Evolutionary conservation across 305 asterid genomes (phyloP), one percentile per base, ranked within the genome.

Genomic region (Andrographis paniculata): DNA sequence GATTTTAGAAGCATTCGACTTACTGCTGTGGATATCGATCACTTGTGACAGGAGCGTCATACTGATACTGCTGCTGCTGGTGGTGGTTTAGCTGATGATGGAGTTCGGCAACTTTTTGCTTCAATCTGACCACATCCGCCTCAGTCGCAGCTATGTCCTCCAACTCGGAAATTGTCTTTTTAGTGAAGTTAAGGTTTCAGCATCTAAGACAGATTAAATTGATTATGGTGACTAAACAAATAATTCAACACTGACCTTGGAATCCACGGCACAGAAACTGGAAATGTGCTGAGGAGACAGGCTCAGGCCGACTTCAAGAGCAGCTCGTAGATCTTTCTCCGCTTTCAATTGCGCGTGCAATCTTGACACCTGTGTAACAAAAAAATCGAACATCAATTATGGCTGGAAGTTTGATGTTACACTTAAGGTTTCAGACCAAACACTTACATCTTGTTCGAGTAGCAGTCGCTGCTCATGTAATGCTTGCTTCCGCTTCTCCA

Each of bases 91-190:
- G 80, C 73, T 92, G 99, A 69, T 87, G 89, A 68, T 92, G 96
- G 58, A 92, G 94, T 68, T 92, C 97, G 36, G 99, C 97, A 69
- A 92, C 97, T 72, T 87, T 92, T 60, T 92, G 95, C 68, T 92
- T 92, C 72, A 92, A 70, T 70, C 93, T 84, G 54, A 94, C 93
- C 54, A 92, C 95, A 60, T 92, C 99, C 35, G 95, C 97, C 74
- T 87, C 99, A 28, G 96, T 97, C 50, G 87, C 94, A 59, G 99
- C 99, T 70, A 92, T 92, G 73, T 92, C 99, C 77, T 92, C 96
- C 44, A 92, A 95, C 66, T 92, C 99, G 22, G 97, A 95, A 80
- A 94, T 87, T 30, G 95, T 87, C 99, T 92, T 68, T 50, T 47
- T 50, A 42, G 59, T 47, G 59, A 56, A 61, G 40, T 17, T 58